A percentile compares a stretch with the other conserved stretches of the same genome.
Evolutionary conservation across 2,329 filamentous ascomycete genomes (phyloP).

Genomic region (Apiospora arundinis): DNA sequence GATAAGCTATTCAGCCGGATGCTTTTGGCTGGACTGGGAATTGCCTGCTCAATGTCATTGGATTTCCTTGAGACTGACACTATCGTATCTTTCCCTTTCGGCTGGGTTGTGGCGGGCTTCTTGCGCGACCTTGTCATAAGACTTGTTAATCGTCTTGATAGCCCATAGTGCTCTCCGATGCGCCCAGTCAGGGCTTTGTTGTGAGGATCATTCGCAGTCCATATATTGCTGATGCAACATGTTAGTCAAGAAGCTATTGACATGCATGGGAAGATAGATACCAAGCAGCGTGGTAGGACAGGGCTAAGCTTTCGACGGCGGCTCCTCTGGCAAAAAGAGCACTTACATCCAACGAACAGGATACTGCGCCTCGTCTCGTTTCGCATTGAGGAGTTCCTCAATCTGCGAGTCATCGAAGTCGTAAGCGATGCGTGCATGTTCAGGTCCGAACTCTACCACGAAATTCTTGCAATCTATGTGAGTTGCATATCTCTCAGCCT

Average conservation of each 20-base stretch:
- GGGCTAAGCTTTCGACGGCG: neutral
- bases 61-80: neutral
- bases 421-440: slow-evolving; percentile 61
- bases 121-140: slow-evolving; percentile 54
- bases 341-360: slow-evolving; percentile 74
- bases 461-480: slow-evolving; percentile 60
- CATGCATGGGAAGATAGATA: neutral
- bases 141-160: slow-evolving; percentile 69
- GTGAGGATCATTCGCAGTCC: slow-evolving; percentile 66
- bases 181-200: slow-evolving; percentile 54
- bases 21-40: neutral
- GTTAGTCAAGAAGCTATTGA: neutral
- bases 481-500: slow-evolving; percentile 49
- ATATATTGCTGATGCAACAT: slow-evolving; percentile 63
- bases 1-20: neutral
- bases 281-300: neutral
- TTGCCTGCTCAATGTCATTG: slow-evolving; percentile 19
- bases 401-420: slow-evolving; percentile 55
- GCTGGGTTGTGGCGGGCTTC: slow-evolving; percentile 14
- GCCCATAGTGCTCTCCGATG: slow-evolving; percentile 68
- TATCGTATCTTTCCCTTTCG: neutral
- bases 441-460: slow-evolving; percentile 67
- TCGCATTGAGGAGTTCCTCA: slow-evolving; percentile 41
- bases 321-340: neutral
- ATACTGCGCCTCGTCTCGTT: slow-evolving; percentile 45